Evolutionary conservation across 371 early-diverging fungal genomes (phyloP).

Genomic region (Massospora cicadina): DNA sequence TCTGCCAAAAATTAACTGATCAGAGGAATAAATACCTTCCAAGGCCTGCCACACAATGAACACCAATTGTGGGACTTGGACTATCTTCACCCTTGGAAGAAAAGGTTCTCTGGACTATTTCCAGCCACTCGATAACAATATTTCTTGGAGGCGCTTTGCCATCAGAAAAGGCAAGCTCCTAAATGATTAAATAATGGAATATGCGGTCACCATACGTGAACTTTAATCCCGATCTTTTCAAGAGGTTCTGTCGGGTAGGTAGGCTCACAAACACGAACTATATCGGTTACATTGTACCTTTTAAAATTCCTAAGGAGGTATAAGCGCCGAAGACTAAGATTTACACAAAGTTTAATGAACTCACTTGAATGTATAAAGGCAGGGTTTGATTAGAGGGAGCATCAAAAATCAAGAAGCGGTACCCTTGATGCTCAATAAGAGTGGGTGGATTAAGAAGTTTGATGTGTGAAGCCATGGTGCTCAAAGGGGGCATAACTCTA

Average conservation of each 20-base stretch:
- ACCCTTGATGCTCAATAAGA: constrained; percentile 1
- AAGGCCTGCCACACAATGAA: constrained; percentile 76
- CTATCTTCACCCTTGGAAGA: constrained; percentile 18
- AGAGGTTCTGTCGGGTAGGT: constrained; percentile 51
- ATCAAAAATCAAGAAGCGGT: constrained; percentile 2
- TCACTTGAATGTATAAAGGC: constrained; percentile 7
- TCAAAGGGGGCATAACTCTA: not conserved
- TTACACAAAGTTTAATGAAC: not conserved
- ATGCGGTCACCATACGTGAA: constrained; percentile 26
- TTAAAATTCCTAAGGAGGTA: constrained; percentile 31
- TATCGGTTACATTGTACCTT: constrained; percentile 52
- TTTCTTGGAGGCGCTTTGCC: constrained; percentile 57
- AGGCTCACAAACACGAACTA: constrained; percentile 81
- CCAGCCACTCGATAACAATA: constrained; percentile 53
- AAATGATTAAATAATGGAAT: not conserved
- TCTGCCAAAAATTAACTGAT: constrained; percentile 13
- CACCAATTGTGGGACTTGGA: constrained; percentile 42
- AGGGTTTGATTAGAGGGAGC: constrained; percentile 7
- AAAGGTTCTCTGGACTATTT: constrained; percentile 35
- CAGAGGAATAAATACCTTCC: constrained; percentile 17
- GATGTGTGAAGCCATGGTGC: not conserved
- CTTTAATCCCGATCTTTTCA: constrained; percentile 42
- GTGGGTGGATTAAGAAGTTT: constrained; percentile 11
- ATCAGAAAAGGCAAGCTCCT: constrained; percentile 19
- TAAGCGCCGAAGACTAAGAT: not conserved